Percentiles rank a stretch among this genome's conserved stretches.
phyloP scores from a whole-genome alignment of 176 grass and related monocot species.

The Phoenix dactylifera region DNA sequence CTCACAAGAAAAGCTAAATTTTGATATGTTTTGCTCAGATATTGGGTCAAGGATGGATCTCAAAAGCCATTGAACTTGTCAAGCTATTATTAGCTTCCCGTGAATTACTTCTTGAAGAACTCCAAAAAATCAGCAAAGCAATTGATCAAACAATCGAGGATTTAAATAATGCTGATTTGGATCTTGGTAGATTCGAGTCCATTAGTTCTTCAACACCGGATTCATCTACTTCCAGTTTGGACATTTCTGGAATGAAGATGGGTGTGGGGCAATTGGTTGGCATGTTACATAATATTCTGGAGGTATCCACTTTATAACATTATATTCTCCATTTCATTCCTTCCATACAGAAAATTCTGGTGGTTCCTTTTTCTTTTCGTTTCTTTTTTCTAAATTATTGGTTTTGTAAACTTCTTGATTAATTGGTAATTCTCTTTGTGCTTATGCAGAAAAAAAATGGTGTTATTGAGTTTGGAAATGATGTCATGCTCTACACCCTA shows the following conservation, averaged over 20 bases:
- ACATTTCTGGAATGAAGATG: conserved; percentile 25
- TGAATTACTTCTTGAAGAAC: conserved; percentile 59
- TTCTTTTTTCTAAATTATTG: neutral
- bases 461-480: conserved; percentile 34
- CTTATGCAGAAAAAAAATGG: conserved; percentile 58
- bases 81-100: conserved; percentile 61
- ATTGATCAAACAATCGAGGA: conserved; percentile 51
- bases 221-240: conserved; percentile 27
- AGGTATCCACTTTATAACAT: conserved; percentile 32
- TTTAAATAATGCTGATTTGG: conserved; percentile 41
- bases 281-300: conserved; percentile 62
- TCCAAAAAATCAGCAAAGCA: conserved; percentile 58
- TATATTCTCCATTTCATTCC: neutral
- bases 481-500: conserved; percentile 54
- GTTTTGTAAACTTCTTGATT: neutral
- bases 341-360: neutral
- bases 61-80: conserved; percentile 50
- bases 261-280: conserved; percentile 38
- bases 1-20: conserved; percentile 8
- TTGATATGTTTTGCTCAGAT: conserved; percentile 25
- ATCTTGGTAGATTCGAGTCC: conserved; percentile 64
- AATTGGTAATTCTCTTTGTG: conserved; percentile 19
- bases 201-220: conserved; percentile 38
- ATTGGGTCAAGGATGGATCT: conserved; percentile 34
- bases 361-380: neutral